phyloP scores from a whole-genome alignment of 2,329 filamentous ascomycete species.

The Talaromyces rugulosus region DNA sequence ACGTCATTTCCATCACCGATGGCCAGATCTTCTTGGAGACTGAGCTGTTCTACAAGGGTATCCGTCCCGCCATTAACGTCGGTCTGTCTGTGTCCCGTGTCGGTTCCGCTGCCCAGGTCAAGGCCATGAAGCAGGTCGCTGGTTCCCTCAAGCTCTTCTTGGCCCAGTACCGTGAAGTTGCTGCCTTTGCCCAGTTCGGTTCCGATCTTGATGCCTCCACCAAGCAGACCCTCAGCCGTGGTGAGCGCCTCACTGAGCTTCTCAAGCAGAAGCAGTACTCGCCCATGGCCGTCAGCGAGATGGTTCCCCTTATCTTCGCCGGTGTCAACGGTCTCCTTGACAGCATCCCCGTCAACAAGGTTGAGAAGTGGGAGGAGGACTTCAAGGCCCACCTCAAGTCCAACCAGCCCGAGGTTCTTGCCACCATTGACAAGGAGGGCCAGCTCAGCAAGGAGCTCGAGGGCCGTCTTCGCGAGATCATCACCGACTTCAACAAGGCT shows the following conservation, averaged over 20 bases:
- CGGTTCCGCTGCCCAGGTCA: conserved; percentile 98
- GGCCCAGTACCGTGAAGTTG: conserved; percentile 99
- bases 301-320: conserved; percentile 98
- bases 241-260: conserved; percentile 97
- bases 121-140: conserved; percentile 99
- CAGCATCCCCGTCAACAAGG: conserved; percentile 80
- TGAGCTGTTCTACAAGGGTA: conserved; percentile 99
- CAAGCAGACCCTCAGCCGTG: conserved; percentile 96
- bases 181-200: conserved; percentile 99
- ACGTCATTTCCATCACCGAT: conserved; percentile 99
- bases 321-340: conserved; percentile 98
- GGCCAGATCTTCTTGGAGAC: conserved; percentile 99
- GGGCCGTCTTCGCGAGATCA: conserved; percentile 61
- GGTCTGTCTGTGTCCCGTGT: conserved; percentile 99
- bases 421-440: conserved; percentile 92
- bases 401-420: conserved; percentile 79
- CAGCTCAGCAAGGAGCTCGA: conserved; percentile 89
- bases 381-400: conserved; percentile 88
- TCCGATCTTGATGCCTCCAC: conserved; percentile 98
- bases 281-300: conserved; percentile 98
- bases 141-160: conserved; percentile 99
- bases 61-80: conserved; percentile 99
- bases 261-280: conserved; percentile 99
- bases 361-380: conserved; percentile 90
- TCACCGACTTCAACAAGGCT: conserved; percentile 84